Conservation (phyloP, 306 rosid genomes). For the Vigna unguiculata region DNA sequence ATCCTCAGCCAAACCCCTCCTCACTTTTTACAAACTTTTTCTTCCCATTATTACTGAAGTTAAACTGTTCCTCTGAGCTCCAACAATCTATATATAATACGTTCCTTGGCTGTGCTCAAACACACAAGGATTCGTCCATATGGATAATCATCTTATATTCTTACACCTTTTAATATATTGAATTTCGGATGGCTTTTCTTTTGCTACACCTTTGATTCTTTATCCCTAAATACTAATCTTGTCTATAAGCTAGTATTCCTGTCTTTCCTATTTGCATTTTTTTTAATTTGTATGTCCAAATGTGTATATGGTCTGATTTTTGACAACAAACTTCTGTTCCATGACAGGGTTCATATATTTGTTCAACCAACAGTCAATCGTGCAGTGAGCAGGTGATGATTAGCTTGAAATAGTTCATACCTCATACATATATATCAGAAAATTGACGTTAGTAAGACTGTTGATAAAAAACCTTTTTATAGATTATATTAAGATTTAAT, state of each 20-base stretch:
- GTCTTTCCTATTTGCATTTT: slow-evolving; percentile 13
- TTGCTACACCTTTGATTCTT: slow-evolving; percentile 22
- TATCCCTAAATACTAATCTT: slow-evolving; percentile 17
- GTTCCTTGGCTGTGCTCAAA: too few species aligned
- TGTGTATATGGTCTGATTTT: slow-evolving; percentile 35
- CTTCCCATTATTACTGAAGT: background rate
- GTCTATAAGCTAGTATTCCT: slow-evolving; percentile 2
- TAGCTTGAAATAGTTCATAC: slow-evolving; percentile 37
- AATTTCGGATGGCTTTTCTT: slow-evolving; percentile 20
- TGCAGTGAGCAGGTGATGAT: slow-evolving; percentile 81
- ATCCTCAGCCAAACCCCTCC: background rate
- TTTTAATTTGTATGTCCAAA: slow-evolving; percentile 31
- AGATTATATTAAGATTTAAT: too few species aligned
- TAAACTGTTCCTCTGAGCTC: background rate
- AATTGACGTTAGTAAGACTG: too few species aligned
- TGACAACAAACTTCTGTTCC: slow-evolving; percentile 33
- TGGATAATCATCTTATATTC: too few species aligned
- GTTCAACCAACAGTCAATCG: slow-evolving; percentile 91
- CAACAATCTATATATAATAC: too few species aligned
- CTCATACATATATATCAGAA: background rate
- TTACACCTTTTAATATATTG: background rate
- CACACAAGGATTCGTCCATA: too few species aligned
- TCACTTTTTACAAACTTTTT: background rate
- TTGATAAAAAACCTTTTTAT: too few species aligned
- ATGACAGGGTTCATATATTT: slow-evolving; percentile 90